Percentiles rank a stretch among this genome's conserved stretches.
Evolutionary conservation across 2,329 filamentous ascomycete species (phyloP).

Genomic region (Leptographium flavum): DNA sequence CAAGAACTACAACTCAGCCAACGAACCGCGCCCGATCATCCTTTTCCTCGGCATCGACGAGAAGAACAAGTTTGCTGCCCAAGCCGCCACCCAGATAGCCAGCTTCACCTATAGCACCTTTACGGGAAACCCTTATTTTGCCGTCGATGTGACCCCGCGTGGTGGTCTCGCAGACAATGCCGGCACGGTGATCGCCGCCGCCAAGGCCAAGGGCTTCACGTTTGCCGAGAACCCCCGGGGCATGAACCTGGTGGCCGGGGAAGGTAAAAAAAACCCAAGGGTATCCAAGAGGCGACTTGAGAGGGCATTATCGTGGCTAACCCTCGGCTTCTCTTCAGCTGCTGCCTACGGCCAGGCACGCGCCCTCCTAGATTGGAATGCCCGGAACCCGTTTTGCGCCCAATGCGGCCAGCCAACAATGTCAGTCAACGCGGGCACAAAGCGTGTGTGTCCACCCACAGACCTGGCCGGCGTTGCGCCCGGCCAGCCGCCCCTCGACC

Average conservation of each 20-base stretch:
- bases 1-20: constrained; percentile 56
- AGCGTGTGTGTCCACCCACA: constrained; percentile 61
- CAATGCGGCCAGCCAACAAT: constrained; percentile 76
- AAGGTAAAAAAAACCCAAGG: constrained; percentile 23
- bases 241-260: constrained; percentile 28
- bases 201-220: constrained; percentile 44
- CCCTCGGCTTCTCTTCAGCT: constrained; percentile 33
- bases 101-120: constrained; percentile 53
- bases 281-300: no score
- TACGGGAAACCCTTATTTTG: constrained; percentile 72
- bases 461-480: constrained; percentile 40
- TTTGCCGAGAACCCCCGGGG: constrained; percentile 47
- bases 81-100: constrained; percentile 12
- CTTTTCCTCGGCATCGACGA: constrained; percentile 81
- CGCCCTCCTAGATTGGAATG: constrained; percentile 87
- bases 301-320: no score
- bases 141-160: constrained; percentile 70
- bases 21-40: constrained; percentile 49
- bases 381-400: constrained; percentile 80
- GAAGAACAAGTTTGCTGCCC: constrained; percentile 16
- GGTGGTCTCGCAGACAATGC: constrained; percentile 41
- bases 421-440: constrained; percentile 65
- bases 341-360: constrained; percentile 84
- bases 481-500: constrained; percentile 30
- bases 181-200: constrained; percentile 32